Conservation (phyloP, 2,329 filamentous ascomycete genomes). For the Colletotrichum agaves region DNA sequence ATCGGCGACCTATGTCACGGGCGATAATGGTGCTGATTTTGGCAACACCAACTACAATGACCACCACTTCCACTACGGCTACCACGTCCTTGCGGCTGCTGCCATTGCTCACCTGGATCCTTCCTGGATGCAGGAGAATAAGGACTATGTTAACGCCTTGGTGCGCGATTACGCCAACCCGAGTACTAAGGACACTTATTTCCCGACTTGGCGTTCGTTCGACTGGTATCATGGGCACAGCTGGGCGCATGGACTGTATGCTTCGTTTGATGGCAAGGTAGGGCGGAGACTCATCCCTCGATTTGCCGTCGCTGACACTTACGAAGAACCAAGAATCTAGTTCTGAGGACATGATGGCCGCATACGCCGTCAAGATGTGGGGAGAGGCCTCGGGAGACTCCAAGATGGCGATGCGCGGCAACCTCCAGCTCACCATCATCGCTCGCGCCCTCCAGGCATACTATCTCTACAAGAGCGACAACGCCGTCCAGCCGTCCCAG, state of each 20-base stretch:
- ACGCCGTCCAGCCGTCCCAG: slow-evolving; percentile 75
- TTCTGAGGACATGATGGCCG: slow-evolving; percentile 89
- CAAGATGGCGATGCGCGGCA: slow-evolving; percentile 82
- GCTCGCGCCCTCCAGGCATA: slow-evolving; percentile 79
- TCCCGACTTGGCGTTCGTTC: slow-evolving; percentile 85
- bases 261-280: slow-evolving; percentile 77
- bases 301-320: slow-evolving; percentile 1
- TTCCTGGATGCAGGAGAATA: slow-evolving; percentile 77
- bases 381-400: slow-evolving; percentile 79
- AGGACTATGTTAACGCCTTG: slow-evolving; percentile 83
- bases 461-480: slow-evolving; percentile 80
- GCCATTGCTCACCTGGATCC: slow-evolving; percentile 84
- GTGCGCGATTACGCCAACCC: slow-evolving; percentile 88
- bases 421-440: slow-evolving; percentile 85
- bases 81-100: slow-evolving; percentile 88
- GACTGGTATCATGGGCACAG: slow-evolving; percentile 97
- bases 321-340: slow-evolving; percentile 80
- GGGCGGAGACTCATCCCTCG: background rate
- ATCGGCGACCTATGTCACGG: slow-evolving; percentile 75
- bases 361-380: slow-evolving; percentile 95
- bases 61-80: slow-evolving; percentile 83
- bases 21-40: slow-evolving; percentile 80
- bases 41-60: slow-evolving; percentile 89
- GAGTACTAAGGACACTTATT: slow-evolving; percentile 74
- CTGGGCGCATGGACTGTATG: slow-evolving; percentile 86